phyloP scores from a whole-genome alignment of 495 filamentous ascomycete species.

The Cladorrhinum samala region DNA sequence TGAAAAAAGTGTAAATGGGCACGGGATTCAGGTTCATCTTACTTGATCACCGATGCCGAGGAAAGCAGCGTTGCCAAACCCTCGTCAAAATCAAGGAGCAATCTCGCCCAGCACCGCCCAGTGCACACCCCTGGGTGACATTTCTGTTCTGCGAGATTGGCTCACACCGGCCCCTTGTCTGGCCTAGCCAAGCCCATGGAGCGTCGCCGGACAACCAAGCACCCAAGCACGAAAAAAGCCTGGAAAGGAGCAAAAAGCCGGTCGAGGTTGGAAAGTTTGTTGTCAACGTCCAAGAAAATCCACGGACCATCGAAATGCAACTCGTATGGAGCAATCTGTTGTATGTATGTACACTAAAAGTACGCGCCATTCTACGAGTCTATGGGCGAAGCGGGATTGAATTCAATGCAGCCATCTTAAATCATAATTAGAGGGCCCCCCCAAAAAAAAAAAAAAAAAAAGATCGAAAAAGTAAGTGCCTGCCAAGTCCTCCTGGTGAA shows the following conservation, averaged over 20 bases:
- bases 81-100: neutral
- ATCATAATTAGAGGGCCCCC: no score
- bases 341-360: no score
- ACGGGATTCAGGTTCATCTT: neutral
- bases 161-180: neutral
- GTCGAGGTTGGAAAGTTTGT: constrained; percentile 15
- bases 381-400: no score
- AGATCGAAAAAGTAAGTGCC: constrained; percentile 3
- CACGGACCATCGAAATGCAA: neutral
- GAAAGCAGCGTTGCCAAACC: neutral
- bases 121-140: neutral
- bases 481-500: constrained; percentile 18
- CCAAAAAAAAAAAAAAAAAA: neutral
- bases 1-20: neutral
- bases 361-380: no score
- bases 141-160: constrained; percentile 3
- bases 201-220: constrained; percentile 6
- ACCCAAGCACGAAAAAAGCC: neutral
- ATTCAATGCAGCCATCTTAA: no score
- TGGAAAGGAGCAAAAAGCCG: neutral
- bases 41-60: neutral
- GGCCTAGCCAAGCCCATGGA: constrained; percentile 14
- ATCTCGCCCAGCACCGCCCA: neutral
- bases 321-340: no score
- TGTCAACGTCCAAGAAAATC: neutral